phyloP scores from a whole-genome alignment of 139 green algal species.

The Astrephomene gubernaculifera region DNA sequence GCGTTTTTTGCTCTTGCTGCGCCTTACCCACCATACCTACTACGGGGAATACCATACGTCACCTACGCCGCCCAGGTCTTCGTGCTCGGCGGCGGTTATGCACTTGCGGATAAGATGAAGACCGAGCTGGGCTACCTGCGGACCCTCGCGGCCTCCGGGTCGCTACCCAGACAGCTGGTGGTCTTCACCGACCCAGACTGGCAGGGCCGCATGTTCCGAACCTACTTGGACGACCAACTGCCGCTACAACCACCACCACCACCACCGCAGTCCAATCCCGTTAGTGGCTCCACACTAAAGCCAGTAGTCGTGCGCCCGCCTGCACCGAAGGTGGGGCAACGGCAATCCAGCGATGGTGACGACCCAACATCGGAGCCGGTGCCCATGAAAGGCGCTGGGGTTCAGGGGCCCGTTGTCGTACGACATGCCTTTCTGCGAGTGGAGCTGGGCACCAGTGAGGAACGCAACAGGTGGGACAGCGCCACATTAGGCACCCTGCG shows the following conservation, averaged over 20 bases:
- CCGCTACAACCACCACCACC: too few relatives aligned
- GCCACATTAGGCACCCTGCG: too few relatives aligned
- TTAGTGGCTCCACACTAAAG: too few relatives aligned
- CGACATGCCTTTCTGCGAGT: conserved; percentile 62
- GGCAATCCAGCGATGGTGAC: too few relatives aligned
- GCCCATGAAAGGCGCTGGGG: too few relatives aligned
- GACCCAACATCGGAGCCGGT: too few relatives aligned
- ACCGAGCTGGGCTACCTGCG: conserved; percentile 24
- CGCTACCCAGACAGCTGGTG: conserved; percentile 41
- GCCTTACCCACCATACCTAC: not conserved
- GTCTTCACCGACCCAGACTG: conserved; percentile 65
- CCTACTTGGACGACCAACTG: conserved; percentile 44
- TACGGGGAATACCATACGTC: not conserved
- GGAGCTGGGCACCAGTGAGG: conserved; percentile 16
- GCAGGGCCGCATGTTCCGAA: conserved; percentile 58
- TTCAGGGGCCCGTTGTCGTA: conserved; percentile 17
- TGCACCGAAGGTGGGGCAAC: too few relatives aligned
- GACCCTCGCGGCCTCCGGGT: not conserved
- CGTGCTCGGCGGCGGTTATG: conserved; percentile 22
- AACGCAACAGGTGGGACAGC: conserved; percentile 11
- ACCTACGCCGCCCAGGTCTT: not conserved
- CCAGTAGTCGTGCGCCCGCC: too few relatives aligned
- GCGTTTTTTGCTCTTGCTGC: not conserved
- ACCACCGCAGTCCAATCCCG: too few relatives aligned
- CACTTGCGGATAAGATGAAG: conserved; percentile 20